Conservation (phyloP, 2,329 filamentous ascomycete species). For the Cordyceps militaris region DNA sequence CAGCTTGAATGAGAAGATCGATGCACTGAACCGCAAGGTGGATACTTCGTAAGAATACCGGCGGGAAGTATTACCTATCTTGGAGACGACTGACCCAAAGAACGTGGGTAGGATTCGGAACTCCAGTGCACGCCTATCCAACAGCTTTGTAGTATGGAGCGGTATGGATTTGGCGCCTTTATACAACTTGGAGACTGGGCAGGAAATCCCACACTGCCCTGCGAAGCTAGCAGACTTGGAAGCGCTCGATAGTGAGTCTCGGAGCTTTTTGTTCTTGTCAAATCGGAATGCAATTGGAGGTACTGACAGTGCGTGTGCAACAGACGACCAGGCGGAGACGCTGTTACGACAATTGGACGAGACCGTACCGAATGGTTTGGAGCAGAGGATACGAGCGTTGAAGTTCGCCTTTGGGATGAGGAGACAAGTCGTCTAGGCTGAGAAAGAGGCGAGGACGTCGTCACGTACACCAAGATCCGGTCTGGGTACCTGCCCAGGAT, state of each 20-base stretch:
- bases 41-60: no score
- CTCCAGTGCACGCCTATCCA: neutral
- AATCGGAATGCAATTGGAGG: neutral
- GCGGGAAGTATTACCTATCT: no score
- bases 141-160: neutral
- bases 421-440: no score
- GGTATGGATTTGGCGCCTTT: neutral
- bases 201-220: neutral
- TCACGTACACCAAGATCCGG: no score
- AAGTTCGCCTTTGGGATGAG: neutral
- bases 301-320: neutral
- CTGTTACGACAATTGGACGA: neutral
- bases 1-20: no score
- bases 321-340: neutral
- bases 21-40: no score
- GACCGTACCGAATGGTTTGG: neutral
- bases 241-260: neutral
- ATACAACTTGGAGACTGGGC: neutral
- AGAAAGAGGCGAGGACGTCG: no score
- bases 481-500: no score
- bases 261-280: neutral
- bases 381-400: neutral
- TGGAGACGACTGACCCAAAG: no score
- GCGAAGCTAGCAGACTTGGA: neutral
- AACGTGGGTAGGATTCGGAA: neutral